A percentile compares a stretch with the other conserved stretches of the same genome.
phyloP scores from a whole-genome alignment of 1,284 basidiomycete genomes.

The Sanghuangporus sanghuang region DNA sequence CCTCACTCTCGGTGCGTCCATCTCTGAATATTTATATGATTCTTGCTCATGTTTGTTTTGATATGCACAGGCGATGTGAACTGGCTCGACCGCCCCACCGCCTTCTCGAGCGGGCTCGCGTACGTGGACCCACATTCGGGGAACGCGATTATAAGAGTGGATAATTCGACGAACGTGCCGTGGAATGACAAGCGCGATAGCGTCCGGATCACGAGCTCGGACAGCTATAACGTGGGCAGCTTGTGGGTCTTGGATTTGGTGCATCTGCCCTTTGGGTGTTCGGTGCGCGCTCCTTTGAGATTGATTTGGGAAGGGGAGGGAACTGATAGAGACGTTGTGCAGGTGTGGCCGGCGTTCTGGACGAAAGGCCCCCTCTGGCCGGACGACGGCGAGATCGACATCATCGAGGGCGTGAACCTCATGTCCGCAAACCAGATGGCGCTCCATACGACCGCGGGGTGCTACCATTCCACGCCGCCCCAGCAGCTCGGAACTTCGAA shows the following conservation, averaged over 20 bases:
- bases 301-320: too few species aligned
- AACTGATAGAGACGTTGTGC: too few species aligned
- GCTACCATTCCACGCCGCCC: constrained; percentile 28
- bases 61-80: constrained; percentile 42
- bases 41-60: too few species aligned
- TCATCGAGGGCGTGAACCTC: constrained; percentile 52
- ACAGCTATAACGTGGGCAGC: constrained; percentile 48
- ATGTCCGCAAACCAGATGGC: constrained; percentile 55
- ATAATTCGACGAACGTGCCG: constrained; percentile 45
- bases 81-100: constrained; percentile 40
- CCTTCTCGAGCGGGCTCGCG: constrained; percentile 40
- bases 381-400: constrained; percentile 48
- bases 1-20: constrained; percentile 51
- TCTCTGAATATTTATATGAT: too few species aligned
- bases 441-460: constrained; percentile 44
- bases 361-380: constrained; percentile 52
- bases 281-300: constrained; percentile 18
- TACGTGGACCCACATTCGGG: constrained; percentile 46
- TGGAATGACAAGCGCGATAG: constrained; percentile 49
- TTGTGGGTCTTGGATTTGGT: constrained; percentile 56
- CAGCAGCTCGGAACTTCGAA: constrained; percentile 30
- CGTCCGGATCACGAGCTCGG: constrained; percentile 50
- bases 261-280: constrained; percentile 64
- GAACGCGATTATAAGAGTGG: constrained; percentile 55
- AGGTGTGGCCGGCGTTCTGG: constrained; percentile 56